These are phyloP conservation scores for Solanum rostratum DNA, from an alignment of 257 asterid species.

Conservation along the genomic window DNA sequence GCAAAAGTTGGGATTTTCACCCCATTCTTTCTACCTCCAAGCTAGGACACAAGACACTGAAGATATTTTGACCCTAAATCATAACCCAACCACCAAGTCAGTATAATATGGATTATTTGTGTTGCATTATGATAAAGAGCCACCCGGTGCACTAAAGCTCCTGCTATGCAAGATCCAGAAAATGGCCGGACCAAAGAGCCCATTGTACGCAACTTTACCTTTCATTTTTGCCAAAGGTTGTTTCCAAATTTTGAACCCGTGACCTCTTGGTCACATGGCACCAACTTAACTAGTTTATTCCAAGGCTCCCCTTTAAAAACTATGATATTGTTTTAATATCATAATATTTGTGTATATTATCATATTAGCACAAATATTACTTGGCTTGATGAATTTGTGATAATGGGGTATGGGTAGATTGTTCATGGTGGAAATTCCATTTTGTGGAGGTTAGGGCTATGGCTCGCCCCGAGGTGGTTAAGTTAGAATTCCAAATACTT, in stretches of 20 bases:
- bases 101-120: neutral
- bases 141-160: too few species aligned
- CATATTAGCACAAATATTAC: neutral
- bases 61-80: neutral
- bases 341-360: neutral
- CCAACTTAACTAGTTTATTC: too few species aligned
- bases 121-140: neutral
- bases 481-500: neutral
- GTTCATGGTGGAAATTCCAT: neutral
- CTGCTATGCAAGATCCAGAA: too few species aligned
- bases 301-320: too few species aligned
- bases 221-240: too few species aligned
- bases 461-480: neutral
- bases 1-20: neutral
- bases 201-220: too few species aligned
- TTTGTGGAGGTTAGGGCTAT: neutral
- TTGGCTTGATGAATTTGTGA: neutral
- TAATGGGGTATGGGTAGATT: neutral
- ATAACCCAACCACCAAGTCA: neutral
- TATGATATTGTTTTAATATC: too few species aligned
- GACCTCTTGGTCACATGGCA: too few species aligned
- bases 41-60: neutral
- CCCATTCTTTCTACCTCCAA: neutral
- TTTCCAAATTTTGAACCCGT: too few species aligned
- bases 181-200: too few species aligned